These are phyloP conservation scores for Trametes punicea DNA, from an alignment of 768 basidiomycete species.

Conservation along the genomic window DNA sequence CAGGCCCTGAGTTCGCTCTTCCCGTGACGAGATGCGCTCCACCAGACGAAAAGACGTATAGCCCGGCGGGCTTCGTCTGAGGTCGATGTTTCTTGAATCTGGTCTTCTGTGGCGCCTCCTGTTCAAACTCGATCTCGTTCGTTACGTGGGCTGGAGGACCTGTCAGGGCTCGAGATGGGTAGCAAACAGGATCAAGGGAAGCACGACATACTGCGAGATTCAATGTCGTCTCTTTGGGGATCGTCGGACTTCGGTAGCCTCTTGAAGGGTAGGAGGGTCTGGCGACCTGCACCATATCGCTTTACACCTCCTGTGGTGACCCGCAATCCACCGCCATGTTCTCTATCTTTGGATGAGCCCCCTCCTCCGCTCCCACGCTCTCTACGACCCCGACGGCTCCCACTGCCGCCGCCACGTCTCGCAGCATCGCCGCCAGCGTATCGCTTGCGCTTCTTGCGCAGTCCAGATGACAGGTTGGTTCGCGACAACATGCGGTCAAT, in stretches of 20 bases:
- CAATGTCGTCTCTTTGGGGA: neutral
- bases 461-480: slow-evolving; percentile 28
- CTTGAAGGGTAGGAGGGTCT: slow-evolving; percentile 21
- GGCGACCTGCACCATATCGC: slow-evolving; percentile 15
- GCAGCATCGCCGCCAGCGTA: slow-evolving; percentile 12
- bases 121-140: slow-evolving; percentile 5
- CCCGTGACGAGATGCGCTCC: slow-evolving; percentile 40
- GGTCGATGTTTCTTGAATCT: slow-evolving; percentile 3
- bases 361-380: neutral
- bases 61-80: slow-evolving; percentile 27
- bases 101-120: slow-evolving; percentile 4
- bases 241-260: neutral
- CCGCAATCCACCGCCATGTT: slow-evolving; percentile 22
- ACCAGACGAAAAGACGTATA: slow-evolving; percentile 39
- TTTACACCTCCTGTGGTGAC: slow-evolving; percentile 28
- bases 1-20: slow-evolving; percentile 28
- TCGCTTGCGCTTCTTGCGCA: neutral
- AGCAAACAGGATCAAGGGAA: too few relatives aligned
- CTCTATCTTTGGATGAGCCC: neutral
- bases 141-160: neutral
- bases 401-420: neutral
- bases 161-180: neutral
- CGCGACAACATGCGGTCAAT: slow-evolving; percentile 70
- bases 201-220: neutral
- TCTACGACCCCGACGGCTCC: neutral